Percentiles rank a stretch among this genome's conserved stretches.
Conservation (phyloP, 169 alveolate genomes). For the Cryptosporidium sp. region DNA sequence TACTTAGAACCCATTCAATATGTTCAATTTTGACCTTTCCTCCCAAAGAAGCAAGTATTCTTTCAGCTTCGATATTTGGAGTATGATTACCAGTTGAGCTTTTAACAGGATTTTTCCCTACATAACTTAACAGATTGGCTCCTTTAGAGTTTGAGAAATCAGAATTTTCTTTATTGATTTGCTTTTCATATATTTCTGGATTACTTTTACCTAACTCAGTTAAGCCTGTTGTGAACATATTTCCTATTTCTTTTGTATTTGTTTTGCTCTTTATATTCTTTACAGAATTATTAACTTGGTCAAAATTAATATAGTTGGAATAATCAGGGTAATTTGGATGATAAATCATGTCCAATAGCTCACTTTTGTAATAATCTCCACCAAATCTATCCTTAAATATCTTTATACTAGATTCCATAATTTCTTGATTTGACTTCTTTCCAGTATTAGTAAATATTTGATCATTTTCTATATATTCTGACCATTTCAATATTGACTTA, state of each 20-base stretch:
- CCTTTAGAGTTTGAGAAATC: background rate
- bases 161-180: slow-evolving; percentile 32
- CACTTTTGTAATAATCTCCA: background rate
- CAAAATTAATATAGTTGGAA: slow-evolving; percentile 10
- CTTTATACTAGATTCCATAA: slow-evolving; percentile 6
- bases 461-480: background rate
- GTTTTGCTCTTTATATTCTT: background rate
- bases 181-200: slow-evolving; percentile 24
- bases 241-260: background rate
- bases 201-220: slow-evolving; percentile 29
- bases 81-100: background rate
- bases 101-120: background rate
- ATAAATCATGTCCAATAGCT: slow-evolving; percentile 20
- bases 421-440: slow-evolving; percentile 6
- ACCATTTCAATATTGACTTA: slow-evolving; percentile 33
- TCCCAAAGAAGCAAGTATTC: background rate
- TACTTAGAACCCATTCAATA: slow-evolving; percentile 71
- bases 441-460: background rate
- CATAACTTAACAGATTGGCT: background rate
- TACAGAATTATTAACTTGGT: background rate
- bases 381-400: background rate
- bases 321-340: slow-evolving; percentile 32
- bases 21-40: slow-evolving; percentile 46
- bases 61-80: slow-evolving; percentile 16
- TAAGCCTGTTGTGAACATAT: slow-evolving; percentile 38